Evolutionary conservation across 2,329 filamentous ascomycete species (phyloP).

Genomic region (Coleophoma crateriformis): DNA sequence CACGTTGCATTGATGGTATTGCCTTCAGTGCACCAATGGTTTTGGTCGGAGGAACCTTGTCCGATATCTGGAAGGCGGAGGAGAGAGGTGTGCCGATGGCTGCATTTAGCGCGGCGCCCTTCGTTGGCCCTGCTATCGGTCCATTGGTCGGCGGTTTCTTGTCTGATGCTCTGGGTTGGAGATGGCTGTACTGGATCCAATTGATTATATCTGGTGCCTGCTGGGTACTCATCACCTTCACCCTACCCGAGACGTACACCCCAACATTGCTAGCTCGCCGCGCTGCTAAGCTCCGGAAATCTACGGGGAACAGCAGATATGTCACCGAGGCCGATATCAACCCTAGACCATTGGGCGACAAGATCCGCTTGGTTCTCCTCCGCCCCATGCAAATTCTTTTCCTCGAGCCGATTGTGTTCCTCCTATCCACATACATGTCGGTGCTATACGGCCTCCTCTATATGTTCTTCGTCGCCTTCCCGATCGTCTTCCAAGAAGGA

Average conservation of each 20-base stretch:
- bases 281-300: constrained; percentile 65
- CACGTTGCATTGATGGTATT: background rate
- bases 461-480: constrained; percentile 31
- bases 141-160: constrained; percentile 63
- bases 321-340: constrained; percentile 55
- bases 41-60: constrained; percentile 29
- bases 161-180: constrained; percentile 64
- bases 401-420: constrained; percentile 38
- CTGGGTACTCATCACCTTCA: constrained; percentile 76
- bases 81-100: constrained; percentile 54
- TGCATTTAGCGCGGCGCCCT: constrained; percentile 53
- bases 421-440: constrained; percentile 45
- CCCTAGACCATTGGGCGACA: background rate
- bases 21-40: background rate
- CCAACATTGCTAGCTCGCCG: constrained; percentile 68
- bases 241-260: constrained; percentile 85
- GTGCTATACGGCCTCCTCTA: constrained; percentile 29
- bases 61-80: constrained; percentile 51
- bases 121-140: constrained; percentile 47
- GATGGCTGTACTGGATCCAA: constrained; percentile 86
- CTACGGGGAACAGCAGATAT: constrained; percentile 60
- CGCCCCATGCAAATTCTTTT: constrained; percentile 71
- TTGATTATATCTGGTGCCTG: constrained; percentile 66
- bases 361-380: constrained; percentile 34
- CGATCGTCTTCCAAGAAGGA: constrained; percentile 41